Percentiles rank a stretch among this genome's conserved stretches.
Evolutionary conservation across 768 basidiomycete genomes (phyloP).

Genomic region (Leccinum subtestaceum): DNA sequence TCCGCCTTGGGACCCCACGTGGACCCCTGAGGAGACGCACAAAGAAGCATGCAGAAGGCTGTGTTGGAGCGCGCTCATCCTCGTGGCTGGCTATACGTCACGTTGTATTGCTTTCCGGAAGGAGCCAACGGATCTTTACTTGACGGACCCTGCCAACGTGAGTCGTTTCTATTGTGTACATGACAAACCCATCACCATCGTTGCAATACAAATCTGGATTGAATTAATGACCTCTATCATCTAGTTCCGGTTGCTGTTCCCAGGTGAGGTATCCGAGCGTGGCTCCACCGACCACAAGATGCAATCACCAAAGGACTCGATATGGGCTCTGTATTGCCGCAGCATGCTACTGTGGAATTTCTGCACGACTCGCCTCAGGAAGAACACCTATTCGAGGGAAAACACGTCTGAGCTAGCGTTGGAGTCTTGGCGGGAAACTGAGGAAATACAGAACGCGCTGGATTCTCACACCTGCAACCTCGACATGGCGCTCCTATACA

Average conservation of each 20-base stretch:
- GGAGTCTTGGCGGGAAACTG: slow-evolving; percentile 65
- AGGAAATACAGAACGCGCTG: slow-evolving; percentile 63
- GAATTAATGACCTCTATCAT: slow-evolving; percentile 10
- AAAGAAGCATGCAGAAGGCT: slow-evolving; percentile 73
- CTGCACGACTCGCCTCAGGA: slow-evolving; percentile 49
- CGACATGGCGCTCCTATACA: slow-evolving; percentile 64
- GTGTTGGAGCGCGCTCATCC: slow-evolving; percentile 71
- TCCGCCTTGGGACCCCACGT: slow-evolving; percentile 60
- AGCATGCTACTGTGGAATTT: slow-evolving; percentile 81
- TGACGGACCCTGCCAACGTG: slow-evolving; percentile 69
- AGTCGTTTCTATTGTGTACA: slow-evolving; percentile 21
- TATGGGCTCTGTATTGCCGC: slow-evolving; percentile 82
- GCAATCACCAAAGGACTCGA: slow-evolving; percentile 67
- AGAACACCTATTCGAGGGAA: slow-evolving; percentile 41
- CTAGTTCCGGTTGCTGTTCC: slow-evolving; percentile 56
- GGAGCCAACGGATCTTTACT: slow-evolving; percentile 52
- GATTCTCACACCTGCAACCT: slow-evolving; percentile 68
- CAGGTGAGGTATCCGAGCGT: slow-evolving; percentile 65
- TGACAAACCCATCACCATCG: slow-evolving; percentile 8
- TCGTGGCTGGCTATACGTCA: slow-evolving; percentile 65
- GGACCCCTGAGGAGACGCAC: slow-evolving; percentile 53
- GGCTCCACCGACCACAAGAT: slow-evolving; percentile 39
- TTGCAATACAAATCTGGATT: slow-evolving; percentile 6
- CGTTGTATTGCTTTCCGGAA: slow-evolving; percentile 66
- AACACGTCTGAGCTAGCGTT: slow-evolving; percentile 59